Evolutionary conservation across 1,284 basidiomycete genomes (phyloP).

Genomic region (Microbotryum lychnidis-dioicae): DNA sequence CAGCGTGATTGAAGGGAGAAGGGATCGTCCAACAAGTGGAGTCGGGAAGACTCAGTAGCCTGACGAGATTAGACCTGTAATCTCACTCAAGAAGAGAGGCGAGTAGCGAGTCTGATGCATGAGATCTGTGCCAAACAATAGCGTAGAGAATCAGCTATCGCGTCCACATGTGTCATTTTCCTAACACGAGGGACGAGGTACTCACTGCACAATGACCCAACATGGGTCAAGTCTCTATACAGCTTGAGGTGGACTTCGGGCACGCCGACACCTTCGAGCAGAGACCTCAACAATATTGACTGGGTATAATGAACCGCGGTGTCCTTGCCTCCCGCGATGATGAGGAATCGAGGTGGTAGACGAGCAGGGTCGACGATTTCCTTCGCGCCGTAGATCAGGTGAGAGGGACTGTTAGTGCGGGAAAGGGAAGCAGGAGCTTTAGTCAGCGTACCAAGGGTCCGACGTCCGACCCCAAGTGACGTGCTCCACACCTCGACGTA

Average conservation of each 20-base stretch:
- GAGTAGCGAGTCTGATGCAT: slow-evolving; percentile 23
- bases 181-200: not conserved
- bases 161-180: too few relatives aligned
- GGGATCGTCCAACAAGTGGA: too few relatives aligned
- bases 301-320: slow-evolving; percentile 37
- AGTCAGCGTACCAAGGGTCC: not conserved
- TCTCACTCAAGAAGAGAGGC: slow-evolving; percentile 12
- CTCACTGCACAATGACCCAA: slow-evolving; percentile 17
- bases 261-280: slow-evolving; percentile 38
- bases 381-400: slow-evolving; percentile 39
- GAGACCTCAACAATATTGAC: slow-evolving; percentile 37
- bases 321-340: slow-evolving; percentile 40
- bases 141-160: not conserved
- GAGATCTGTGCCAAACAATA: slow-evolving; percentile 3
- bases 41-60: not conserved
- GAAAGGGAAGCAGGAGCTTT: slow-evolving; percentile 23
- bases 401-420: slow-evolving; percentile 36
- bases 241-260: slow-evolving; percentile 36
- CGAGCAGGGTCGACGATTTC: slow-evolving; percentile 36
- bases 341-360: slow-evolving; percentile 37
- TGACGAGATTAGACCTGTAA: slow-evolving; percentile 8
- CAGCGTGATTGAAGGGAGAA: too few relatives aligned
- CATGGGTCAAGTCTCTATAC: slow-evolving; percentile 32
- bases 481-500: not conserved
- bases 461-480: not conserved